Base-by-base conservation (phyloP, 208 protist genomes). In the Wallacemonas sp. region DNA sequence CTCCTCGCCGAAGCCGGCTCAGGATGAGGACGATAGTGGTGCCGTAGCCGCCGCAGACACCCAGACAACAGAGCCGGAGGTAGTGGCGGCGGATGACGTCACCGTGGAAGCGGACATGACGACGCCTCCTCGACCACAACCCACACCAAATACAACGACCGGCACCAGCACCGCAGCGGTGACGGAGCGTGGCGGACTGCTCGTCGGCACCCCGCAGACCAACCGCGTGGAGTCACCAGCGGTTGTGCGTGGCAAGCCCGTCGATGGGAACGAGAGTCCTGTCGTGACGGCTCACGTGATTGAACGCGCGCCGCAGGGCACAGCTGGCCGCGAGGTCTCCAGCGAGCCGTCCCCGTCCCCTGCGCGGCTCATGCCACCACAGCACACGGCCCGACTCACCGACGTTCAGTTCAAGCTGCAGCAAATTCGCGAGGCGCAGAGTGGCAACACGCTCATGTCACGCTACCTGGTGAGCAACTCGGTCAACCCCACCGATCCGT, bases 321-420 rank as follows among this genome's bases (percentile, higher is more conserved):
- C 46, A 23, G 26, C 57, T 52, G 34, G 62, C 58, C 33, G 57
- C 27, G 32, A 62, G 34, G 30, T 43, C 60, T 39, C 46, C 27
- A 27, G 52, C 41, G 52, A 58, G 32, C 16, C 52, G 16, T 58
- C 52, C 4, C 52, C 52, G 27, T 62, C 30, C 33, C 47, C 57
- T 16, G 63, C n/a, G 2, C 44, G 57, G 1, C 8, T 55, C 11
- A 43, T 65, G 63, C 26, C 29, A 6, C 24, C 12, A 32, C 23
- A 49, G 56, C 55, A 61, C 41, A 58, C 74, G 58, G 55, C 65
- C 0, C 46, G 57, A 12, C 83, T 88, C 11, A 78, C 70, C 0
- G 80, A 90, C 38, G 65, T 90, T 19, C 79, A 91, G 52, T 56
- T 71, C n/a, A 75, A 75, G 27, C 77, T 94, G 29, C 64, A 61